Evolutionary conservation across 371 early-diverging fungal genomes (phyloP), one percentile per base, ranked within the genome.

Genomic region (Mortierella sp.): DNA sequence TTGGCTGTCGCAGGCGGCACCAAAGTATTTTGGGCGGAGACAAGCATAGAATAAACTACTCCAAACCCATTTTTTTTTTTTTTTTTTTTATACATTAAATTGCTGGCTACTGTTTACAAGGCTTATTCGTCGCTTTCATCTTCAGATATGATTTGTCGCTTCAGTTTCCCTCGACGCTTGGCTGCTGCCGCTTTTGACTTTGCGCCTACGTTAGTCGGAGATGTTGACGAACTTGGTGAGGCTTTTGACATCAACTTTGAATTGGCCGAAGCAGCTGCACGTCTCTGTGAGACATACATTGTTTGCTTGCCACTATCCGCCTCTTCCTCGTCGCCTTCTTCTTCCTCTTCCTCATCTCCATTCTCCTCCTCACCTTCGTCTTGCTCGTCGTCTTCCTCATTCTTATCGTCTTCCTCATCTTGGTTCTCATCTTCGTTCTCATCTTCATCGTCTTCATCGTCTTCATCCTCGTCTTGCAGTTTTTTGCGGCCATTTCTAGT

Each of bases 1-100:
- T 35, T 98, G 98, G 97, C 83, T 97, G 39, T 84, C 93, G 0
- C 88, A 91, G 65, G 93, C 94, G 6, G 94, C 96, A 12, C 96
- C 97, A 11, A 93, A 93, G 49, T 93, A 61, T 47, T 57, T 66
- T 66, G 66, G 66, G 24, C 66, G 66, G 30, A 32, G 66, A 26
- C 66, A 66, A 58, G 66, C 66, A 66, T 66, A 66, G 22, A 24
- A 24, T 45, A 45, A 47, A n/a, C 5, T 24, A 14, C 12, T n/a
- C 3, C 30, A 24, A 9, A 28, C 1, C 20, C 28, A 49, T 49
- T 28, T 43, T 24, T 5, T 60, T 37, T 24, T 20, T 43, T 43
- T 62, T 22, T 30, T 60, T 3, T 22, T 37, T 9, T n/a, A 18
- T 60, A 22, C 35, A 60, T 32, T 60, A 60, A 60, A 60, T 32